Base-by-base conservation (phyloP, 2,329 filamentous ascomycete species). In the Alternaria brassicae region DNA sequence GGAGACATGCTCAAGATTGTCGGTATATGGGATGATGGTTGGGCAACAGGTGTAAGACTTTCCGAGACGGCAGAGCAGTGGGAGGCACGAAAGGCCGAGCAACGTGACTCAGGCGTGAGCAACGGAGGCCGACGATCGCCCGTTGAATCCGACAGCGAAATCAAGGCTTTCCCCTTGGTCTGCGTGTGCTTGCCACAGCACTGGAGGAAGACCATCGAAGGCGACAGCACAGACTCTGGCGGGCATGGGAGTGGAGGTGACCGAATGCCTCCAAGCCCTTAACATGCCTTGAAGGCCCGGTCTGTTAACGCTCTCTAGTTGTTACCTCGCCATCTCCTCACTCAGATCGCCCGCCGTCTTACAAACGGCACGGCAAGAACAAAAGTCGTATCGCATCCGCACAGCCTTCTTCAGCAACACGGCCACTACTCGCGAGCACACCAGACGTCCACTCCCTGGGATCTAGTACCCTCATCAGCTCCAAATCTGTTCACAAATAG, bases 11-110 rank as follows among this genome's bases (percentile, higher is more conserved):
- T 99, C 72, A 98, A 97, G 81, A 89, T 99, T 13, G 90, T 98
- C 30, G 95, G 95, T 62, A 99, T 99, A 67, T 99, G 95, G 95
- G 95, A 99, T 72, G 95, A 99, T 76, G 95, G 95, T 45, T 99
- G 95, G 95, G 95, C 95, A 10, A 99, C 95, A 1, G 95, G 95
- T 70, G 86, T 97, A 55, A 85, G 96, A 74, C 81, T 96, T 56
- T 85, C 89, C 53, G 91, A 96, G 70, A 86, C 88, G 55, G 93
- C 93, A 2, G 94, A 98, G 61, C 92, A 97, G 65, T 97, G 92
- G 88, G 91, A 96, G 69, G 85, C 86, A 41, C 86, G 89, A 64
- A 86, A 88, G 70, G 89, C 91, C 71, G 82, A 88, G 32, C 93
- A 96, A 74, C 88, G 95, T 62, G 95, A 99, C 79, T 98, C 94